Conservation (phyloP, 768 basidiomycete species). For the Hebeloma cylindrosporum region DNA sequence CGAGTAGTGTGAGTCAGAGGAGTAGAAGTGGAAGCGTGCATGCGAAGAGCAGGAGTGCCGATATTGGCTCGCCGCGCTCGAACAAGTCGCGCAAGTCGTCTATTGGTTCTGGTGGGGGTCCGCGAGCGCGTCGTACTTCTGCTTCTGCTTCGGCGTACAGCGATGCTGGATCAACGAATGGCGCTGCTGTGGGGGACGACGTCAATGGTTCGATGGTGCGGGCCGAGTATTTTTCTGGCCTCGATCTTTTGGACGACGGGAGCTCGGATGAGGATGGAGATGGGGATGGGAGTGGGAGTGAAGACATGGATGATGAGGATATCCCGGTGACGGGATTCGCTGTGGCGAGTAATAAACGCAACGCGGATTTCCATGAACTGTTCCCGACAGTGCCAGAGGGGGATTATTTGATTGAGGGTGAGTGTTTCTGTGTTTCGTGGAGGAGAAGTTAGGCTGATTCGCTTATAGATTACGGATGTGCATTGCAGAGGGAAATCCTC, state of each 20-base stretch:
- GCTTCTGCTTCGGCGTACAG: constrained; percentile 16
- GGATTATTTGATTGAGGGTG: constrained; percentile 97
- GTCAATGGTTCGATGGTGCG: no score
- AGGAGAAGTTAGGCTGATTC: constrained; percentile 3
- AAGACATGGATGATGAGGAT: constrained; percentile 62
- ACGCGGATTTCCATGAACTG: constrained; percentile 93
- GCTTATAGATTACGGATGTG: constrained; percentile 90
- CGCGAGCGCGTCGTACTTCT: constrained; percentile 19
- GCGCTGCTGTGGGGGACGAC: no score
- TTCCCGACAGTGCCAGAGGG: constrained; percentile 90
- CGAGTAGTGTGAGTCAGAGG: constrained; percentile 22
- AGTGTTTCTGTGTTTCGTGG: constrained; percentile 24
- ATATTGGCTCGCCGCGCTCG: constrained; percentile 34
- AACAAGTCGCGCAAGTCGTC: constrained; percentile 27
- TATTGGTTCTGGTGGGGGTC: constrained; percentile 13
- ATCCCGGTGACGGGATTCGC: constrained; percentile 96
- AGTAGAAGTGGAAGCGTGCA: constrained; percentile 11
- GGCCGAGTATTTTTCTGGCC: no score
- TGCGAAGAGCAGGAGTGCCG: constrained; percentile 27
- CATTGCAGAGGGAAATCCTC: constrained; percentile 92
- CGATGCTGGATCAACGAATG: not conserved
- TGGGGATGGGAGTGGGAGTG: constrained; percentile 33
- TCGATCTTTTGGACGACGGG: constrained; percentile 9
- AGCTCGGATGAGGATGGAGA: constrained; percentile 35
- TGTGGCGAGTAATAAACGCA: constrained; percentile 91